A percentile compares a stretch with the other conserved stretches of the same genome.
These are phyloP conservation scores for Teratosphaeria nubilosa DNA, from an alignment of 2,329 filamentous ascomycete species.

Conservation along the genomic window DNA sequence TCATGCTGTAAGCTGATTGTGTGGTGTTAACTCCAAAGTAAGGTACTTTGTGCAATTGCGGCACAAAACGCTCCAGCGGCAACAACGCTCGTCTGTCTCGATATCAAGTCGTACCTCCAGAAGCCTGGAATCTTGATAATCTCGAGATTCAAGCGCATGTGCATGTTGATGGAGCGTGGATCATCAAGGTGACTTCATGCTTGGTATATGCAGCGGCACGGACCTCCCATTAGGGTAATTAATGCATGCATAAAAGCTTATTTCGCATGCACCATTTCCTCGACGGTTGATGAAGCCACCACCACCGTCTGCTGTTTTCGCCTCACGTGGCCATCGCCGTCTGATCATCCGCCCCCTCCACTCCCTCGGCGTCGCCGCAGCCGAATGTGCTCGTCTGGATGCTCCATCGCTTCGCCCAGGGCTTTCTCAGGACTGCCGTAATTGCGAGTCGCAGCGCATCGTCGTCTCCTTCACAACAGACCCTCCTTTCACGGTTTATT, in stretches of 20 bases:
- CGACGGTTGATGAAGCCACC: background rate
- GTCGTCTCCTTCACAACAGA: background rate
- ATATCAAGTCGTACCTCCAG: no score
- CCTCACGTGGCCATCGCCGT: constrained; percentile 1
- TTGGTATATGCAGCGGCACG: background rate
- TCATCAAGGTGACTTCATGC: background rate
- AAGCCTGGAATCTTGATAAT: no score
- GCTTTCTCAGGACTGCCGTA: constrained; percentile 3
- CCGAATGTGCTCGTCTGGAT: constrained; percentile 5
- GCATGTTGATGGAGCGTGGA: background rate
- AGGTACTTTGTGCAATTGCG: no score
- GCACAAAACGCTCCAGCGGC: no score
- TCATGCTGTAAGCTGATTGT: no score
- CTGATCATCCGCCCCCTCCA: background rate
- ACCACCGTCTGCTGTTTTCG: background rate
- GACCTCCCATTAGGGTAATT: background rate
- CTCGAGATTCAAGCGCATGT: no score
- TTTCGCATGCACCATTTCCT: background rate
- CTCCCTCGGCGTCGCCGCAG: background rate
- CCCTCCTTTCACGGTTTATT: background rate
- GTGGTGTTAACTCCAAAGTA: no score
- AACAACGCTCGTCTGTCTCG: no score
- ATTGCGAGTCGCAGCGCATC: background rate
- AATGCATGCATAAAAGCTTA: background rate
- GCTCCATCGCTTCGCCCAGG: constrained; percentile 2